Evolutionary conservation across 2,329 filamentous ascomycete species (phyloP).

Genomic region (Monilinia polystroma): DNA sequence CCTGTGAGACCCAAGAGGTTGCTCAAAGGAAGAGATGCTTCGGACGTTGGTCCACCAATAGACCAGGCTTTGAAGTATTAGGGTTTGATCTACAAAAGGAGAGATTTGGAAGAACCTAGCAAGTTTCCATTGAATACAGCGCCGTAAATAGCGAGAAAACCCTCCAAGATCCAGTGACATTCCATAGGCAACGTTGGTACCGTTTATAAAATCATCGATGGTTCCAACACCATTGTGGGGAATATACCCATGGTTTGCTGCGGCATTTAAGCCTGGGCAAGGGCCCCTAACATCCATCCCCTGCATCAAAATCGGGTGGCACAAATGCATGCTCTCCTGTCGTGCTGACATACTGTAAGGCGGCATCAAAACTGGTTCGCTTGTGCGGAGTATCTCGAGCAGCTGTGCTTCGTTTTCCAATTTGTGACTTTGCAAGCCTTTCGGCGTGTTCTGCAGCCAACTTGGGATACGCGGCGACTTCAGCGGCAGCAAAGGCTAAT

Average conservation of each 20-base stretch:
- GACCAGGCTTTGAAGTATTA: slow-evolving; percentile 7
- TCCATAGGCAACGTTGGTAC: slow-evolving; percentile 25
- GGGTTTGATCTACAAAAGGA: neutral
- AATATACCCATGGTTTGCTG: slow-evolving; percentile 46
- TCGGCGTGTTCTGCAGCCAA: slow-evolving; percentile 1
- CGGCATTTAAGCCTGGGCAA: slow-evolving; percentile 45
- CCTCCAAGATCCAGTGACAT: slow-evolving; percentile 16
- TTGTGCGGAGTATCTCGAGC: slow-evolving; percentile 1
- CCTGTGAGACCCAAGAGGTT: slow-evolving; percentile 34
- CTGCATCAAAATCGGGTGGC: slow-evolving; percentile 28
- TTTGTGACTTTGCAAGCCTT: slow-evolving; percentile 7
- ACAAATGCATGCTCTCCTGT: slow-evolving; percentile 19
- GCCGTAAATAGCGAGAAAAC: slow-evolving; percentile 14
- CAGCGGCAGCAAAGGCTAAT: neutral
- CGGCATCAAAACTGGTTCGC: neutral
- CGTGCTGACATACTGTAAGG: too few species aligned
- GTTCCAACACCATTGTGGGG: slow-evolving; percentile 40
- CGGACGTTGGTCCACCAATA: slow-evolving; percentile 13
- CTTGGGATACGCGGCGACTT: slow-evolving; percentile 4
- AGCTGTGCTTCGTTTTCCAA: slow-evolving; percentile 17
- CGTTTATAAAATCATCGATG: slow-evolving; percentile 39
- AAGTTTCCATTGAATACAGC: slow-evolving; percentile 3
- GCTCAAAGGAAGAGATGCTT: slow-evolving; percentile 28
- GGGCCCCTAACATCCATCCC: slow-evolving; percentile 29
- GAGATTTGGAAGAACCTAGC: neutral